Conservation (phyloP, 2,329 filamentous ascomycete species). For the Trichoderma endophyticum region DNA sequence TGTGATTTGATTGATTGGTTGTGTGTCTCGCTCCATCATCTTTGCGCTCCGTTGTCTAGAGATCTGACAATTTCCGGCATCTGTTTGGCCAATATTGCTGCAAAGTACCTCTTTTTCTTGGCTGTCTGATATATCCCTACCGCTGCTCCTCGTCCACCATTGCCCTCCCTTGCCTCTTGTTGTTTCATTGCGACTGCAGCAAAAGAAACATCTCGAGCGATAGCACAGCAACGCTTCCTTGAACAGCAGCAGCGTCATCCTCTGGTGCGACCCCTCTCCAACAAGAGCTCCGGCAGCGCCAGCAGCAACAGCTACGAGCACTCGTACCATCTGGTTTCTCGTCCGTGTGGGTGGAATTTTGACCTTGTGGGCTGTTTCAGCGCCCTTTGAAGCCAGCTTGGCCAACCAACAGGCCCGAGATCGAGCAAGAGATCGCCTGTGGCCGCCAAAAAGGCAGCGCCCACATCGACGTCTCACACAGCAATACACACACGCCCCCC, state of each 20-base stretch:
- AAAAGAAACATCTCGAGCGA: not conserved
- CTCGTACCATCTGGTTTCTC: not conserved
- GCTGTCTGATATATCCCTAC: constrained; percentile 3
- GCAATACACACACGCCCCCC: constrained; percentile 24
- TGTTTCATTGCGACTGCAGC: not conserved
- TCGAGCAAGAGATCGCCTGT: constrained; percentile 19
- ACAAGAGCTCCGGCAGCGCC: not conserved
- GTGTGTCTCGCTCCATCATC: constrained; percentile 4
- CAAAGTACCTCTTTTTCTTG: not conserved
- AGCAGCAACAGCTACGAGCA: not conserved
- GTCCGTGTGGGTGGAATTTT: constrained; percentile 13
- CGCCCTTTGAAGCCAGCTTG: constrained; percentile 16
- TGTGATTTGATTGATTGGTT: constrained; percentile 17
- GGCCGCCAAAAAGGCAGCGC: constrained; percentile 10
- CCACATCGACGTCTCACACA: constrained; percentile 10
- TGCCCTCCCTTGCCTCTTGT: not conserved
- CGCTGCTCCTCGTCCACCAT: not conserved
- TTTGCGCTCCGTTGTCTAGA: not conserved
- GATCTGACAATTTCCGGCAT: constrained; percentile 13
- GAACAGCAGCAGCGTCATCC: not conserved
- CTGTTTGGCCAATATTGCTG: constrained; percentile 9
- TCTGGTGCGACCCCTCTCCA: not conserved
- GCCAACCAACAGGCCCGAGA: constrained; percentile 17
- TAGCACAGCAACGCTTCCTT: not conserved
- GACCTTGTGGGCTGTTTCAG: constrained; percentile 27